Evolutionary conservation across 306 rosid species (phyloP), one percentile per base, ranked within the genome.

Genomic region (Ziziphus jujuba): DNA sequence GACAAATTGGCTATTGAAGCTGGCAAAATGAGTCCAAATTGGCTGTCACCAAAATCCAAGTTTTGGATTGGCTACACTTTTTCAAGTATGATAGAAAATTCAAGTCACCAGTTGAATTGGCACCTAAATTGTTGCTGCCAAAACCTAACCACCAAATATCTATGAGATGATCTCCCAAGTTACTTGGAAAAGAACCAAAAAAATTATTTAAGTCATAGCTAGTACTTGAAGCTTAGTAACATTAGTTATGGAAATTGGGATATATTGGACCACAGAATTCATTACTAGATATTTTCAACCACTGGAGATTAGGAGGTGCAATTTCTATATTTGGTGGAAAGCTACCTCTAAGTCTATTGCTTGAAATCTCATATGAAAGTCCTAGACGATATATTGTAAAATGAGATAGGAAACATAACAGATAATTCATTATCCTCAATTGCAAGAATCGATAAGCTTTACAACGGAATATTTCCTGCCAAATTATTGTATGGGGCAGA

Each of bases 401-500:
- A 7, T 5, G 34, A 34, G n/a, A n/a, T n/a, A 11, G 21, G 14
- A 65, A 59, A 58, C 5, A 65, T 11, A 10, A 12, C 59, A 4
- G 22, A 19, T 10, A 65, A n/a, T 9, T 50, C 11, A 7, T 35
- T 19, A 0, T 0, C 0, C 6, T 0, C 0, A 2, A 33, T n/a
- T 10, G 0, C 8, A 43, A 81, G 16, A 0, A 19, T 0, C 20
- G 5, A 1, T 9, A 70, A 20, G 25, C 44, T 72, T 33, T 52
- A 0, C 0, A 35, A 2, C 82, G 77, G 87, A 65, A 83, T 38
- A 22, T 28, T 56, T 6, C 82, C 84, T 13, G 47, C 59, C 6
- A 76, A 73, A 7, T 48, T 14, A 14, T 48, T 48, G 2, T 4
- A 14, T 0, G 19, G 0, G 3, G 0, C 10, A 70, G 45, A 23